phyloP scores from a whole-genome alignment of 2,329 filamentous ascomycete species.

The Cercospora sesami region DNA sequence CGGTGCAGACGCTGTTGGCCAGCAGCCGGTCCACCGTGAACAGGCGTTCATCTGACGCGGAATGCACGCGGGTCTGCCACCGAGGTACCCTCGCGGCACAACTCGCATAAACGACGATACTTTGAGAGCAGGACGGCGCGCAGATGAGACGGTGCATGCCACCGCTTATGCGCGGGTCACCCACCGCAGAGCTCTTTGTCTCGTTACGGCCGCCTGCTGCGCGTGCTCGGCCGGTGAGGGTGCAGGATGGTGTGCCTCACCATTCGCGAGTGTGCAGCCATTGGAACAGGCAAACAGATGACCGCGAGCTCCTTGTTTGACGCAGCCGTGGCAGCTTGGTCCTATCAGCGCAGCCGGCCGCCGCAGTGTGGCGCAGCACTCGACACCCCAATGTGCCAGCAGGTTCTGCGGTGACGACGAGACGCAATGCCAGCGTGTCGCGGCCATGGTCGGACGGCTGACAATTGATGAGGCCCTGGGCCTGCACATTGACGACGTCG shows the following conservation, averaged over 20 bases:
- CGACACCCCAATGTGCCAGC: slow-evolving; percentile 9
- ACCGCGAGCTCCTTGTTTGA: slow-evolving; percentile 17
- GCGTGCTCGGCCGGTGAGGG: slow-evolving; percentile 11
- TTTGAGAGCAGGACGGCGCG: slow-evolving; percentile 5
- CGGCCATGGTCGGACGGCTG: slow-evolving; percentile 9
- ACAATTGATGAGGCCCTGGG: neutral
- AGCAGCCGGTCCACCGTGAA: neutral
- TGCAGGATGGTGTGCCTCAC: slow-evolving; percentile 20
- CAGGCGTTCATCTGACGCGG: neutral
- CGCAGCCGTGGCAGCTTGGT: neutral
- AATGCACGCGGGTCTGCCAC: slow-evolving; percentile 5
- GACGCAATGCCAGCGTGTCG: slow-evolving; percentile 1
- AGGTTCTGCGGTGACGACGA: neutral
- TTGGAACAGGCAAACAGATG: slow-evolving; percentile 26
- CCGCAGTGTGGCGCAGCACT: slow-evolving; percentile 20
- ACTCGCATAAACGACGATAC: slow-evolving; percentile 7
- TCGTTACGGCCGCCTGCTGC: slow-evolving; percentile 10
- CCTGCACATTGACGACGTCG: slow-evolving; percentile 1
- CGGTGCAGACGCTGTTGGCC: neutral
- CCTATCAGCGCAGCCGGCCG: neutral
- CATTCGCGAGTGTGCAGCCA: slow-evolving; percentile 15
- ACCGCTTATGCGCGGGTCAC: slow-evolving; percentile 22
- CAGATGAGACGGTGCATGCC: slow-evolving; percentile 8
- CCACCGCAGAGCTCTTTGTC: slow-evolving; percentile 11
- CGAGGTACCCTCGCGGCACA: neutral